Evolutionary conservation across 208 protist genomes (phyloP), one percentile per base, ranked within the genome.

Genomic region (Trypanosoma boissoni): DNA sequence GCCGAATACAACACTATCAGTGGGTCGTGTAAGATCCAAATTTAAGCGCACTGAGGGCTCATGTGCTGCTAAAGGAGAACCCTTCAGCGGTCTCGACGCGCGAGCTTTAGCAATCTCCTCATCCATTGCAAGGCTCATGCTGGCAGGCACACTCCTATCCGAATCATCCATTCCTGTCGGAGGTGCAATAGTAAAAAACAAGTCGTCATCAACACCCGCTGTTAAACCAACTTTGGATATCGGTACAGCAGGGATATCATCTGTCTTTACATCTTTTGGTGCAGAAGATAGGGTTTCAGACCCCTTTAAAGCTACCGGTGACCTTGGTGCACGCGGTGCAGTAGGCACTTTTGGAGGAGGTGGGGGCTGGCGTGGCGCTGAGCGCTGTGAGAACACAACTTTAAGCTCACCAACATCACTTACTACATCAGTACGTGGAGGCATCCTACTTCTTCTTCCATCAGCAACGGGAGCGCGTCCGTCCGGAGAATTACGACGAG

Each of bases 51-150:
- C 48, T 20, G 2, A 21, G n/a, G 23, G 18, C 10, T 44, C 23
- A 24, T 42, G 27, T 27, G 18, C 31, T 1, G 39, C 26, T 18
- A 16, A 44, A 9, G 52, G 36, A 28, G 63, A 62, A 16, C 45
- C 28, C 44, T 62, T 54, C 34, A 69, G 54, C 21, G 54, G 55
- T 31, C 63, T 37, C 12, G 44, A 45, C 12, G 36, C 42, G 12
- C 63, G 44, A 3, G 63, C 53, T 23, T 20, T 50, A 18, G 60
- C 63, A 42, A 69, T 69, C 26, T 69, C 63, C 20, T 62, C 63
- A 57, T 69, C 63, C 27, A 69, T 10, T n/a, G 24, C 31, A 1
- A 48, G 12, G 2, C n/a, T 20, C 20, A 43, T 12, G 32, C 63
- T 69, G 16, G 37, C 53, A 69, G 1, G n/a, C 9, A 39, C 1